Evolutionary conservation across 306 rosid genomes (phyloP), one percentile per base, ranked within the genome.

Genomic region (Alnus glutinosa): DNA sequence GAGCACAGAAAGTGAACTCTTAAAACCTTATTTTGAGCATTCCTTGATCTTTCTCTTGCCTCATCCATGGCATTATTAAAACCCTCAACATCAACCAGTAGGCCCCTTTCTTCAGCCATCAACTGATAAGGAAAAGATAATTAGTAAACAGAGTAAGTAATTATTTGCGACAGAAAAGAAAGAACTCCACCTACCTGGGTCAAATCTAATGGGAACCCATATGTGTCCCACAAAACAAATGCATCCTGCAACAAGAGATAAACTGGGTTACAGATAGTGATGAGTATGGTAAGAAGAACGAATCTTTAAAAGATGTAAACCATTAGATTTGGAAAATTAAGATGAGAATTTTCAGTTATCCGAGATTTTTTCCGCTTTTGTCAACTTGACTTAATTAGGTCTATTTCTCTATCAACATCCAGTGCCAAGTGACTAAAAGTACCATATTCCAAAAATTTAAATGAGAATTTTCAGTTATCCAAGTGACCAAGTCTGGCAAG

Each of bases 221-320:
- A 95, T 0, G 99, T 93, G 77, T 95, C 99, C 99, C 98, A 95
- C 90, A 95, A 85, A 83, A 93, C 83, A 88, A 95, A 95, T 51
- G 97, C 99, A 75, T 93, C 99, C 99, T 95, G 79, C 85, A 85
- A 63, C 73, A 80, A 82, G 75, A 77, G 62, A 76, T 77, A 7
- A 83, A 77, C 39, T 73, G 78, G 34, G 77, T 85, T 71, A 89
- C 49, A 79, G 81, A 79, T 71, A 66, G 61, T 52, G 74, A 77
- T 23, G 14, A 16, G 44, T 70, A 81, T 18, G 49, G 16, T n/a
- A 64, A 52, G 50, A 79, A 79, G 37, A 55, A 64, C 55, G 3
- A 19, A 57, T 11, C 51, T n/a, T 42, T 10, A 42, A 67, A 66
- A 67, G 1, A 39, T 10, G 42, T 3, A 36, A 64, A 36, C 34